Base-by-base conservation (phyloP, 768 basidiomycete species). In the Coprinopsis sp. region DNA sequence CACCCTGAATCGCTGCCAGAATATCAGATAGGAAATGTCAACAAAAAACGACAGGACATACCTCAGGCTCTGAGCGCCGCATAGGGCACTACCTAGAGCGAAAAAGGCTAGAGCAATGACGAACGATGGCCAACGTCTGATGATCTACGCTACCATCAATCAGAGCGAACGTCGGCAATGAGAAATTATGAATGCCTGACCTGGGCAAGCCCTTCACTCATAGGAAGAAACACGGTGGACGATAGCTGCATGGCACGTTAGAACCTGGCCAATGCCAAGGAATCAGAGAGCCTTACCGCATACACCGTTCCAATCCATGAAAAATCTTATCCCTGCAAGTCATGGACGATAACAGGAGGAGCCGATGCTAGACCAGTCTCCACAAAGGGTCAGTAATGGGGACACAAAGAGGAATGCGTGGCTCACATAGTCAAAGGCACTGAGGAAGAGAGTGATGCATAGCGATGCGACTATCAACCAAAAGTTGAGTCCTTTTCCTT, bases 261-360 rank as follows among this genome's bases (percentile, higher is more conserved):
- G 7, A 18, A 13, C 19, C 12, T 39, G 23, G 34, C 19, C 11
- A 18, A 7, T 10, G 8, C 10, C 22, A 10, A 39, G 10, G 22
- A 23, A 10, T 10, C 12, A 16, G 25, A 31, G n/a, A 31, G 30
- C 10, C 38, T 25, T 39, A 39, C 38, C 1, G 68, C 58, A 49
- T 71, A 77, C 5, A 68, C 66, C 3, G 67, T 61, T 3, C 67
- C 71, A 24, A 76, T 56, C 76, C 76, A 78, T 0, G 66, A 52
- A 44, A 72, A 76, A 22, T 71, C 58, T 28, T 57, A 49, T 1
- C 65, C 66, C 16, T 68, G 38, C 0, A 77, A 53, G 13, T 62
- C 60, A 29, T 60, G 51, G 4, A 52, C 53, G 16, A 64, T 64
- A 11, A 58, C 56, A 2, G 62, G 62, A 7, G 58, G 52, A 10